Evolutionary conservation across 2,329 filamentous ascomycete species (phyloP).

Genomic region (Didymosphaeria variabile): DNA sequence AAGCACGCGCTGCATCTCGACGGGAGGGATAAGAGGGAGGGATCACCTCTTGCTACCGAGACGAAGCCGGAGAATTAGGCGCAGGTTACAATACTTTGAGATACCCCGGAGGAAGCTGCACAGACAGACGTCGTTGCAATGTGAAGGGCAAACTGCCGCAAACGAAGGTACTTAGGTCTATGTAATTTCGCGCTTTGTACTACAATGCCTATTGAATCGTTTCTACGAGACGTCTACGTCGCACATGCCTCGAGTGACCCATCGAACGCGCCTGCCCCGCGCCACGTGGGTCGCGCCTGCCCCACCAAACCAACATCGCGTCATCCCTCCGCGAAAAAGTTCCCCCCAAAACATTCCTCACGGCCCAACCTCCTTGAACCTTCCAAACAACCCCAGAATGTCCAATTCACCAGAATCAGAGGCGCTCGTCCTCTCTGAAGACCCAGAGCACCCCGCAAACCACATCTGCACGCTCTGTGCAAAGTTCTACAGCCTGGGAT

Average conservation of each 20-base stretch:
- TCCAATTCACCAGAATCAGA: slow-evolving; percentile 48
- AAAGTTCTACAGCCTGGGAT: slow-evolving; percentile 94
- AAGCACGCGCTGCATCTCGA: slow-evolving; percentile 52
- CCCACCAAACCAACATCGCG: slow-evolving; percentile 14
- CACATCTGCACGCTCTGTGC: slow-evolving; percentile 91
- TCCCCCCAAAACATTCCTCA: neutral
- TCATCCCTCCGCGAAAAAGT: slow-evolving; percentile 15
- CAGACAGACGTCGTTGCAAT: no score
- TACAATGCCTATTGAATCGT: neutral
- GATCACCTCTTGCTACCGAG: slow-evolving; percentile 39
- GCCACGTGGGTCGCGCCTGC: slow-evolving; percentile 8
- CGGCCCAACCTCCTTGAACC: slow-evolving; percentile 2
- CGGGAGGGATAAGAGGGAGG: slow-evolving; percentile 45
- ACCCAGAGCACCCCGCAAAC: slow-evolving; percentile 92
- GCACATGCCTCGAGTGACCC: neutral
- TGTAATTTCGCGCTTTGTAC: neutral
- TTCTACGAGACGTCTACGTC: neutral
- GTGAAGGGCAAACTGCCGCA: no score
- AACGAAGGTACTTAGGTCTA: neutral
- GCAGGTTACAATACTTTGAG: slow-evolving; percentile 16
- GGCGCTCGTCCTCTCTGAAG: slow-evolving; percentile 66
- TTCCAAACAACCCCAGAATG: neutral
- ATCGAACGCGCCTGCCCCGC: neutral
- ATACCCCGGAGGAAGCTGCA: slow-evolving; percentile 27
- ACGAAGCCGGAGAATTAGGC: slow-evolving; percentile 24